Conservation (phyloP, 805 yeast species). For the Candida alai region DNA sequence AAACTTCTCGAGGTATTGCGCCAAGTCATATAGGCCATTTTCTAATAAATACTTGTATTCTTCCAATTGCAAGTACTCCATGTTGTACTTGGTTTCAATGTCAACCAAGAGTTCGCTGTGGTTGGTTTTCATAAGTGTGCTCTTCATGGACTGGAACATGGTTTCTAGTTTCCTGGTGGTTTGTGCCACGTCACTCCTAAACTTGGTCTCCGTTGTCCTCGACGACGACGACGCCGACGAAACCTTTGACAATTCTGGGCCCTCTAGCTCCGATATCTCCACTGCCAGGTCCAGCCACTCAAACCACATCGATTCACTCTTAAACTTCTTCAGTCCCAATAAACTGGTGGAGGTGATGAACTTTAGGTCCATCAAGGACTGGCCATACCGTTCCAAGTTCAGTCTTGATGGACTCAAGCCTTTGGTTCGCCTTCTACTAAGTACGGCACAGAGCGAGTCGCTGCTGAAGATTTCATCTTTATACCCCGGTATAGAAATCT, state of each 20-base stretch:
- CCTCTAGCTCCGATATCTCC: constrained; percentile 5
- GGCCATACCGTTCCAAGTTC: constrained; percentile 39
- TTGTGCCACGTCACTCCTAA: constrained; percentile 20
- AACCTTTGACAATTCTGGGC: neutral
- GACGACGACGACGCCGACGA: neutral
- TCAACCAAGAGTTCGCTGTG: constrained; percentile 24
- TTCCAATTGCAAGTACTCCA: constrained; percentile 32
- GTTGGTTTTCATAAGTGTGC: constrained; percentile 27
- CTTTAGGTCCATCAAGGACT: constrained; percentile 31
- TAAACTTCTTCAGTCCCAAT: constrained; percentile 32
- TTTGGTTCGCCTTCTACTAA: constrained; percentile 22
- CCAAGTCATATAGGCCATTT: constrained; percentile 17
- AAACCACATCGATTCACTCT: constrained; percentile 41
- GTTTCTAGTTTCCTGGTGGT: constrained; percentile 27
- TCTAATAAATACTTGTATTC: constrained; percentile 29
- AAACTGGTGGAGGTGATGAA: constrained; percentile 29
- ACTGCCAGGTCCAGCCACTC: constrained; percentile 38
- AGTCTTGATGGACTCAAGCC: constrained; percentile 34
- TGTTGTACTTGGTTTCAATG: constrained; percentile 29
- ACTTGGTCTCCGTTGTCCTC: constrained; percentile 7
- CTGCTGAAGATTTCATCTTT: constrained; percentile 37
- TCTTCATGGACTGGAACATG: constrained; percentile 30
- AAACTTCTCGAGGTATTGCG: constrained; percentile 28
- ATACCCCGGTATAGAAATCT: constrained; percentile 38
- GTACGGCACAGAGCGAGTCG: constrained; percentile 30